phyloP scores from a whole-genome alignment of 768 basidiomycete species.

The Kwoniella europaea region DNA sequence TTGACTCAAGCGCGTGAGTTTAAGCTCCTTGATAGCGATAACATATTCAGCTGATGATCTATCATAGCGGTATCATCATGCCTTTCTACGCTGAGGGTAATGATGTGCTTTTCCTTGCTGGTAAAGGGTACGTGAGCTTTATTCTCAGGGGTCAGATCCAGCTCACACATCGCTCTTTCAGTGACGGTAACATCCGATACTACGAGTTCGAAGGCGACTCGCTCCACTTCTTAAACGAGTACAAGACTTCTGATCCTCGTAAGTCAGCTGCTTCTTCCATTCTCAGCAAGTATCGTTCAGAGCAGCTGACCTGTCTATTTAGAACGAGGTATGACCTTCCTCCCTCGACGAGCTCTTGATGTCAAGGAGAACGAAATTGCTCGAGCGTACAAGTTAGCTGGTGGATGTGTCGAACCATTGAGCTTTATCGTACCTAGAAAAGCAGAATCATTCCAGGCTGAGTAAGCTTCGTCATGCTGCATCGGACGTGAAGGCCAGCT shows the following conservation, averaged over 20 bases:
- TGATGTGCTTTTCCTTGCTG: constrained; percentile 86
- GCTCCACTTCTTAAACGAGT: constrained; percentile 71
- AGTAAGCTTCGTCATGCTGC: constrained; percentile 55
- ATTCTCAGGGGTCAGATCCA: background rate
- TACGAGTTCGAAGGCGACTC: constrained; percentile 91
- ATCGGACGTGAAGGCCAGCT: constrained; percentile 4
- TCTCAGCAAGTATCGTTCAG: no score
- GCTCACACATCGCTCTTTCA: constrained; percentile 49
- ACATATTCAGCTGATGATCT: no score
- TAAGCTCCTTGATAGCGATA: background rate
- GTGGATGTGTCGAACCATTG: constrained; percentile 79
- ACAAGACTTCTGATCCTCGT: constrained; percentile 85
- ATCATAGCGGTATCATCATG: constrained; percentile 95
- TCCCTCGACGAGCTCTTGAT: constrained; percentile 86
- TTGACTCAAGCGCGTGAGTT: constrained; percentile 78
- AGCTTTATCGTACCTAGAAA: constrained; percentile 94
- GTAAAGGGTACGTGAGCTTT: constrained; percentile 71
- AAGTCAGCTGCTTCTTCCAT: constrained; percentile 20
- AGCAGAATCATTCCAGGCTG: constrained; percentile 93
- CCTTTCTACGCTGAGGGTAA: constrained; percentile 93
- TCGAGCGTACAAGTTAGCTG: constrained; percentile 84
- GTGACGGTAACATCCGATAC: constrained; percentile 89
- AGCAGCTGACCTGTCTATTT: constrained; percentile 9
- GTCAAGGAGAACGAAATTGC: constrained; percentile 94
- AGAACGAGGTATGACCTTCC: constrained; percentile 93